Evolutionary conservation across 176 grass and related monocot genomes (phyloP), one percentile per base, ranked within the genome.

Genomic region (Musa itinerans): DNA sequence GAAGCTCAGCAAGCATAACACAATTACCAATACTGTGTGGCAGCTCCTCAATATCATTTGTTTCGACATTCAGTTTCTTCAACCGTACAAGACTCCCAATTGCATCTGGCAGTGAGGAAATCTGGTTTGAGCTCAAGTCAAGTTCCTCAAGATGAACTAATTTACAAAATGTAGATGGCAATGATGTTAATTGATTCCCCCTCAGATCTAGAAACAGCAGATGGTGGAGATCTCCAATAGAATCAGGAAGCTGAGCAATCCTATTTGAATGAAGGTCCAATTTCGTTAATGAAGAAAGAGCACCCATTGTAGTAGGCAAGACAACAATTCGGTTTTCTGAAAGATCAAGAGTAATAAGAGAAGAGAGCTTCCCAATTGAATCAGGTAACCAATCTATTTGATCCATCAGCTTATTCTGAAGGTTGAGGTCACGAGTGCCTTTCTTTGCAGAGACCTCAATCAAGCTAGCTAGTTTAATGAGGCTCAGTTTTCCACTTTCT

Each of bases 341-440:
- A 69, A 99, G 76, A 80, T 99, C 88, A 68, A 99, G 88, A 67
- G 85, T 84, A n/a, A 89, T 82, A 34, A 99, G 84, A 61, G 55
- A 73, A 87, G 75, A 89, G 19, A 99, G 86, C 81, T 99, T 99
- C 74, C 91, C 91, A 27, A 99, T 85, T 59, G 96, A 99, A 86
- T 94, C 96, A 63, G 96, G 96, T 51, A 99, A 68, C 91, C 91
- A 99, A 76, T 99, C 96, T n/a, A 99, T 92, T 79, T 95, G 88
- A 72, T 68, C 53, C 65, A 82, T 84, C 62, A 99, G 89, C 76
- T 88, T 95, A 77, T 79, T 86, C 77, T 92, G 88, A 8, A 99
- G 76, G 63, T 81, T 85, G 16, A 99, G 81, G 50, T 95, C 96
- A 1, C 55, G 78, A 21, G 73, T 27, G 27, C 88, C 84, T 77